Evolutionary conservation across 2,329 filamentous ascomycete genomes (phyloP), one percentile per base, ranked within the genome.

Genomic region (Ceratocystiopsis minuta): DNA sequence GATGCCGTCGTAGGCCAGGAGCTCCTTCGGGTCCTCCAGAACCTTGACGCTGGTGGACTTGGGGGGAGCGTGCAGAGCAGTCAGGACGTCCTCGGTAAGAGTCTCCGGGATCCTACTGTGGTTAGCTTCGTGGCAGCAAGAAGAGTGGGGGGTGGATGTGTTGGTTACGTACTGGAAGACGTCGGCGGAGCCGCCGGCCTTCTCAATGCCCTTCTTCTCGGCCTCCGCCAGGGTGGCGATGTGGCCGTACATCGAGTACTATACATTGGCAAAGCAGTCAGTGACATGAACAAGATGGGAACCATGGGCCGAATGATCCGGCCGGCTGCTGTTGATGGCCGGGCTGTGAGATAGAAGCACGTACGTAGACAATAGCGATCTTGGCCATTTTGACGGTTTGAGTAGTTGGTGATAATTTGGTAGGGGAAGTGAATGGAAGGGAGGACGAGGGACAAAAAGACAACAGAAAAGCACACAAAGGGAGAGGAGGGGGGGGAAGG

Each of bases 171-270:
- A 80, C 77, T 93, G 86, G 74, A 68, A 94, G 57, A 96, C 58
- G 55, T 88, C 81, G 62, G 68, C 85, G 37, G 68, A 65, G 50
- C 87, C 87, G 50, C 90, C 90, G 49, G 85, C 86, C 56, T 79
- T 75, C 65, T 87, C 79, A 56, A 95, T 83, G 57, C 90, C 90
- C 56, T 72, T 76, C 70, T 87, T 82, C 69, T 96, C 87, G 49
- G 86, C 85, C 61, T 90, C 77, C 55, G 88, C 90, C 54, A 95
- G 62, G 57, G 77, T 65, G 63, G 71, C 66, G 63, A 95, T 80
- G 66, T 95, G 87, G 64, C 90, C 88, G 65, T 90, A 93, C 74
- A 86, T 82, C 51, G 85, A 92, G 68, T 93, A 93, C 83, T 90
- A 47, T 10, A 33, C n/a, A 11, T 7, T 39, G 41, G 34, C 41